Percentiles rank a stretch among this genome's conserved stretches.
phyloP scores from a whole-genome alignment of 495 filamentous ascomycete genomes.

The Hypomontagnella submonticulosa region DNA sequence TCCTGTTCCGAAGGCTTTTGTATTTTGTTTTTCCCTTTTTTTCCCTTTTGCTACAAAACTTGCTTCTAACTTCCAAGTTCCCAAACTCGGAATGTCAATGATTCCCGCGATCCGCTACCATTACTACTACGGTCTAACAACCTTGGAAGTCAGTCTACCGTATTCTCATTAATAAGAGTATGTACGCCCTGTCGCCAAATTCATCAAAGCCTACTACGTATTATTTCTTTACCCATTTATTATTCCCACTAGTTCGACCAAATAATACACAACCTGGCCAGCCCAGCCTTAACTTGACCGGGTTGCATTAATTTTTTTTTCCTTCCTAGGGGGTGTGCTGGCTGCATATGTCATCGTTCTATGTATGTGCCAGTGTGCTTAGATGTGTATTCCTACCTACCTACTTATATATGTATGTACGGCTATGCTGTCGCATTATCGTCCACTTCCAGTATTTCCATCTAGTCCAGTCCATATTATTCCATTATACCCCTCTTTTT shows the following conservation, averaged over 20 bases:
- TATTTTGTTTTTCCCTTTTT: slow-evolving; percentile 7
- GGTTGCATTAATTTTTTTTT: slow-evolving; percentile 23
- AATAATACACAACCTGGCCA: slow-evolving; percentile 2
- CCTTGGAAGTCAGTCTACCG: no score
- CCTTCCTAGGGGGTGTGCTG: slow-evolving; percentile 27
- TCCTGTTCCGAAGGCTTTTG: slow-evolving; percentile 2
- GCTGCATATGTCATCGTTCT: slow-evolving; percentile 34
- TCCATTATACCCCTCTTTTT: slow-evolving; percentile 46
- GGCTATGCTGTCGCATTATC: slow-evolving; percentile 40
- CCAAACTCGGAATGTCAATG: slow-evolving; percentile 1
- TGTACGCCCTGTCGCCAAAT: slow-evolving; percentile 20
- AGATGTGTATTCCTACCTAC: slow-evolving; percentile 5
- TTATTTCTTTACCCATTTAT: slow-evolving; percentile 34
- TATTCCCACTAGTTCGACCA: slow-evolving; percentile 14
- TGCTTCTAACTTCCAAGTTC: not conserved
- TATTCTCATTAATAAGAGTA: slow-evolving; percentile 26
- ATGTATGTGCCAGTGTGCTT: slow-evolving; percentile 12
- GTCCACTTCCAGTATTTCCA: slow-evolving; percentile 23
- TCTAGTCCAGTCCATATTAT: slow-evolving; percentile 16
- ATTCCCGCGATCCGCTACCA: slow-evolving; percentile 5
- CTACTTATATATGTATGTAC: slow-evolving; percentile 22
- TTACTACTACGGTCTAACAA: not conserved
- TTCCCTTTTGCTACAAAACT: slow-evolving; percentile 7
- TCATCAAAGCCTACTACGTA: slow-evolving; percentile 23
- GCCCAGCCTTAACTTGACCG: slow-evolving; percentile 8